Conservation (phyloP, 2,329 filamentous ascomycete genomes). For the Diaporthe capsici region DNA sequence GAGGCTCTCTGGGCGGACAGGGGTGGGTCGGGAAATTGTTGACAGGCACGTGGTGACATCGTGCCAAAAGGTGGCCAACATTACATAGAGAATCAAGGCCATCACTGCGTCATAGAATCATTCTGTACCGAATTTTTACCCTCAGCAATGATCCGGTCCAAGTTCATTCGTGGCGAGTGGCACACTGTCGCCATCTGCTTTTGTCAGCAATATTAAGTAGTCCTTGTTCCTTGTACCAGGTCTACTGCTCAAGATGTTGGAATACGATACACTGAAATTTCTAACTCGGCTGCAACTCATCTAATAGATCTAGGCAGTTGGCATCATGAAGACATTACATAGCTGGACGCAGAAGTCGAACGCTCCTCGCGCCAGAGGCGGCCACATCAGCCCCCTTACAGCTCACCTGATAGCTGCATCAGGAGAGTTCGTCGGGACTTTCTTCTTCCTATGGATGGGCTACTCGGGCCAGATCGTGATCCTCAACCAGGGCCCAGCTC, state of each 20-base stretch:
- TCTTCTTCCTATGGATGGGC: conserved; percentile 59
- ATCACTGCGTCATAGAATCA: conserved; percentile 1
- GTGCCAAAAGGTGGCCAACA: not conserved
- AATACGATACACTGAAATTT: no score
- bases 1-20: no score
- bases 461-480: conserved; percentile 54
- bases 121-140: not conserved
- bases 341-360: no score
- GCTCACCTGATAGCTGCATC: conserved; percentile 40
- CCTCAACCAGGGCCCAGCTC: conserved; percentile 41
- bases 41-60: conserved; percentile 20
- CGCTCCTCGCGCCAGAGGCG: not conserved
- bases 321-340: not conserved
- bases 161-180: not conserved
- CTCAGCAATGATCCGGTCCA: not conserved
- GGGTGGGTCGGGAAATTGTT: not conserved
- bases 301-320: not conserved
- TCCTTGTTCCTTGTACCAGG: no score
- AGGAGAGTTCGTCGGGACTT: conserved; percentile 60
- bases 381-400: conserved; percentile 26
- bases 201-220: not conserved
- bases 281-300: not conserved
- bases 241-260: not conserved
- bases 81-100: not conserved
- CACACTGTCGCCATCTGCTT: not conserved